Conservation (phyloP, 768 basidiomycete species). For the Holtermanniella nyarrowii region DNA sequence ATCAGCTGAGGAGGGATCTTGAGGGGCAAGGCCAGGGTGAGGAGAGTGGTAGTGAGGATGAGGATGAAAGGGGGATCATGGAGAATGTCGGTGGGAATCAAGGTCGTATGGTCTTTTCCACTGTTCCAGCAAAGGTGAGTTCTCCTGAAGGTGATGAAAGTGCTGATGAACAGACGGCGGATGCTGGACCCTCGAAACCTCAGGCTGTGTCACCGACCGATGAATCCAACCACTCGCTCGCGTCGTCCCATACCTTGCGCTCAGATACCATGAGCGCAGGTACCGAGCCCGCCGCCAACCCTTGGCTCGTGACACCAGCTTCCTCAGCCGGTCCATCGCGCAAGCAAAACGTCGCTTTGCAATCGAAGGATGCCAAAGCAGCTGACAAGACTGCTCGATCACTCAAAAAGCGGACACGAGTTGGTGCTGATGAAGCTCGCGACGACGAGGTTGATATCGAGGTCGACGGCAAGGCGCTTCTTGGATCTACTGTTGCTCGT, state of each 20-base stretch:
- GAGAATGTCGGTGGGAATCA: constrained; percentile 40
- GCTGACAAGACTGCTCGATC: constrained; percentile 61
- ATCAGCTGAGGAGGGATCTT: constrained; percentile 65
- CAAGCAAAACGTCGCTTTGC: constrained; percentile 63
- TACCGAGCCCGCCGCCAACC: constrained; percentile 48
- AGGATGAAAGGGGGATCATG: constrained; percentile 15
- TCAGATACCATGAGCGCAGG: background rate
- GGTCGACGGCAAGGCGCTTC: constrained; percentile 37
- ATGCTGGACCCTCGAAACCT: background rate
- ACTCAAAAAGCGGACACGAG: too few species aligned
- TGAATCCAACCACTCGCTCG: constrained; percentile 2
- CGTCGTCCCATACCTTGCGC: constrained; percentile 18
- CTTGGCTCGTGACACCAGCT: constrained; percentile 59
- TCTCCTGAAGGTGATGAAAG: background rate
- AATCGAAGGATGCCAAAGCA: constrained; percentile 56
- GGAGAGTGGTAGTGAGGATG: constrained; percentile 21
- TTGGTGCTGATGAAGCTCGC: too few species aligned
- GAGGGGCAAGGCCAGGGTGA: constrained; percentile 43
- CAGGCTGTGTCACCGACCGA: background rate
- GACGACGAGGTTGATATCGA: constrained; percentile 75
- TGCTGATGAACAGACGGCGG: background rate
- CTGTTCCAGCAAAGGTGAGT: constrained; percentile 12
- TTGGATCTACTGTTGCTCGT: constrained; percentile 21
- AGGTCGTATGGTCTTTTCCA: constrained; percentile 42
- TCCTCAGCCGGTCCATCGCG: constrained; percentile 48